These are phyloP conservation scores for Spathaspora sp. DNA, from an alignment of 1,139 yeast genomes.

Conservation along the genomic window DNA sequence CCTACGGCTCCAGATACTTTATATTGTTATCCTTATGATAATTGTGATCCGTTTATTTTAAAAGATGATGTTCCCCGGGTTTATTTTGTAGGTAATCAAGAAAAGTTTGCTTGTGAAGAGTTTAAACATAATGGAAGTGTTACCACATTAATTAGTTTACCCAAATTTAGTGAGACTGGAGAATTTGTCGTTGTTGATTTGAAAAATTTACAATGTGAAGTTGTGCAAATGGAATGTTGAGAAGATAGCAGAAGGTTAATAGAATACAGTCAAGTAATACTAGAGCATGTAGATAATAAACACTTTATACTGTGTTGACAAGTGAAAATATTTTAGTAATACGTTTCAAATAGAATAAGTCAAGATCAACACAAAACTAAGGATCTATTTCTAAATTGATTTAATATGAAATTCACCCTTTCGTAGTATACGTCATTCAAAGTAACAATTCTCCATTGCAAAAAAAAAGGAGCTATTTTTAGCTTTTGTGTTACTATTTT, in stretches of 20 bases:
- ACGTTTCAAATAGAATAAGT: no score
- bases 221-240: constrained; percentile 25
- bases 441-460: no score
- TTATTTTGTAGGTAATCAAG: constrained; percentile 84
- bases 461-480: no score
- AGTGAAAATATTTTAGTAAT: no score
- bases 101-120: constrained; percentile 45
- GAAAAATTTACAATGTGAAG: constrained; percentile 52
- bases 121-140: constrained; percentile 23
- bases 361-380: no score
- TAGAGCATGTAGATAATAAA: no score
- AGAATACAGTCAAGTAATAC: background rate
- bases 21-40: constrained; percentile 83
- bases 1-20: constrained; percentile 98
- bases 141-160: constrained; percentile 62
- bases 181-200: constrained; percentile 67
- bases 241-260: no score
- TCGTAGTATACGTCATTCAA: background rate
- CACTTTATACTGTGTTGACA: no score
- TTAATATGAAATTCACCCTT: background rate
- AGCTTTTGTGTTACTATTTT: no score
- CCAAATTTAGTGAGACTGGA: constrained; percentile 66
- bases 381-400: background rate
- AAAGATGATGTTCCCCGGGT: constrained; percentile 74
- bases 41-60: constrained; percentile 78